Conservation (phyloP, 805 yeast genomes). For the Wickerhamiella dianesei region DNA sequence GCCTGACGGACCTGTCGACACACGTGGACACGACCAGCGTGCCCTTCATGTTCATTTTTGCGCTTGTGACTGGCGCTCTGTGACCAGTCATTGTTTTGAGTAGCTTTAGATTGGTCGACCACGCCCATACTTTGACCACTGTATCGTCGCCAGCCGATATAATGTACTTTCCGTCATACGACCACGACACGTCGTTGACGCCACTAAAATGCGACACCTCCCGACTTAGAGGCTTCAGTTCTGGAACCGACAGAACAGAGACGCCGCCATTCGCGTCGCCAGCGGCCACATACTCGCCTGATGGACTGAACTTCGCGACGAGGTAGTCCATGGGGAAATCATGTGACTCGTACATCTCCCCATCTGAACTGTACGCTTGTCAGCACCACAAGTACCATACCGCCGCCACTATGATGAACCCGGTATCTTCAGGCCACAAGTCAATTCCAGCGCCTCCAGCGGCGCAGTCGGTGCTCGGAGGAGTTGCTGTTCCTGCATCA, state of each 20-base stretch:
- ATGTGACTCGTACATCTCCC: neutral
- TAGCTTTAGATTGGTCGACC: slow-evolving; percentile 29
- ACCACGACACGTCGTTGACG: slow-evolving; percentile 62
- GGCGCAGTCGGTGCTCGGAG: neutral
- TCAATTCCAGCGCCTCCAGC: neutral
- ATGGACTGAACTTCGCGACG: slow-evolving; percentile 28
- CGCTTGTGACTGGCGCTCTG: slow-evolving; percentile 68
- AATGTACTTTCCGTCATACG: slow-evolving; percentile 55
- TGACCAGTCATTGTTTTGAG: slow-evolving; percentile 50
- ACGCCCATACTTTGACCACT: slow-evolving; percentile 61
- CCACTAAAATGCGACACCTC: slow-evolving; percentile 27
- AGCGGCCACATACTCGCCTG: slow-evolving; percentile 45
- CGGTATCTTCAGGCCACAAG: neutral
- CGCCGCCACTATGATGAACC: too few relatives aligned
- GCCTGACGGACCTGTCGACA: slow-evolving; percentile 77
- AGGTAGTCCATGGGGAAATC: neutral
- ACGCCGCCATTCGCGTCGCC: slow-evolving; percentile 35
- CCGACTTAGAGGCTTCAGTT: neutral
- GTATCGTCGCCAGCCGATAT: slow-evolving; percentile 84
- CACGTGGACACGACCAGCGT: slow-evolving; percentile 70
- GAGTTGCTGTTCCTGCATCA: slow-evolving; percentile 12
- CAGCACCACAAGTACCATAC: too few relatives aligned
- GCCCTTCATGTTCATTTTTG: slow-evolving; percentile 60
- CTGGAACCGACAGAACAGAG: slow-evolving; percentile 1
- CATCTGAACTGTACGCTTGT: slow-evolving; percentile 1